Evolutionary conservation across 1,284 basidiomycete species (phyloP), one percentile per base, ranked within the genome.

Genomic region (Heimioporus retisporus): DNA sequence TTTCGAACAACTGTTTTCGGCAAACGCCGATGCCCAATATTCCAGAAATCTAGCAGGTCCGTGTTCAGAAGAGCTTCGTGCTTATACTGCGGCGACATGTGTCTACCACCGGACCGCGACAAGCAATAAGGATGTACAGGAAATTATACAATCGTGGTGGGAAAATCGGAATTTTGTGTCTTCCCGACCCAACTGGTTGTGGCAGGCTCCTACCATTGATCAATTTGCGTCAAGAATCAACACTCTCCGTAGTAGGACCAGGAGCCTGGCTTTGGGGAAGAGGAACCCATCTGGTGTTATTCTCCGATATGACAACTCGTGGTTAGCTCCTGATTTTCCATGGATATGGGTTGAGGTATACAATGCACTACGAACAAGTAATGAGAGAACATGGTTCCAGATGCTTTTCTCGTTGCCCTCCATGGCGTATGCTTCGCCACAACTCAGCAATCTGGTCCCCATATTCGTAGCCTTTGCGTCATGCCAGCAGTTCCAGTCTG

Each of bases 261-360:
- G 35, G 35, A 10, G 8, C 35, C 7, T 54, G 25, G 53, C 11
- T 16, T 35, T 8, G 31, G 35, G 35, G n/a, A n/a, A n/a, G 35
- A 35, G 2, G 2, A 58, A 4, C 0, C 31, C 59, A 10, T n/a
- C 16, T 18, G 59, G 59, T 8, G 15, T 35, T 2, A 15, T 40
- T 11, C 50, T 75, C 28, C 63, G 42, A 18, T 76, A 75, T 44
- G 59, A 63, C 35, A 61, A 51, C 7, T 65, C 68, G 16, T 74
- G 73, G 73, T 48, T 75, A n/a, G 2, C 19, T 4, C 67, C 66
- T 8, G 14, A 71, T 60, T 64, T 71, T 60, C 63, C 59, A 40
- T 25, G 55, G 53, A 68, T 64, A 61, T 82, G 77, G 70, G 63
- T 82, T 23, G 66, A 70, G 14, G 61, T 80, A 4, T 82, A 81